Base-by-base conservation (phyloP, 192 early-diverging fungal genomes). In the Pilobolus umbonatus region DNA sequence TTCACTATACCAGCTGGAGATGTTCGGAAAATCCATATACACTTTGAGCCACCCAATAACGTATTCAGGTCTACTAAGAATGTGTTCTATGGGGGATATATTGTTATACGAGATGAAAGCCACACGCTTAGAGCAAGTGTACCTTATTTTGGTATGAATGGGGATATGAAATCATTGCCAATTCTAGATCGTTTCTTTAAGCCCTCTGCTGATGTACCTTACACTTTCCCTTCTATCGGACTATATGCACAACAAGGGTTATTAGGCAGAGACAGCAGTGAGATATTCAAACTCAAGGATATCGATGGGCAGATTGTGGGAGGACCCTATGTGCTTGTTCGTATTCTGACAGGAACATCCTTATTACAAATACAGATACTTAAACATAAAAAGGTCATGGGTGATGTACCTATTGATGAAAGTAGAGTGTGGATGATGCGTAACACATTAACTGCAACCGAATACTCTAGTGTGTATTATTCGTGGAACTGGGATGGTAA, bases 81-180 rank as follows among this genome's bases (percentile, higher is more conserved):
- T 57, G 58, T 57, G 9, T 15, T 76, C 7, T 79, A 79, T 53
- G 71, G 72, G 34, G 77, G 77, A 7, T 79, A 44, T 17, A 53
- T 79, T 12, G 17, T n/a, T 19, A 34, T 54, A 17, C 35, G 52
- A 40, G 44, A 61, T 22, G 52, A 46, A 11, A 36, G 55, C 40
- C 30, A 36, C n/a, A 48, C 45, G 12, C 22, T 57, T 25, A 39
- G 56, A 1, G 52, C 46, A 15, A 43, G 49, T 26, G 60, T 77
- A 19, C 75, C 75, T 19, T 77, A 71, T 59, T 64, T 65, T 46
- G 75, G 75, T 44, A 55, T 77, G 48, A 61, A 65, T 34, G 75
- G 72, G 19, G 69, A 73, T 31, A 64, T 78, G 52, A 31, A 40
- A 36, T 51, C 64, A 22, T 64, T 77, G 12, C 75, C 68, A 17